Evolutionary conservation across 1,139 yeast genomes (phyloP).

Genomic region (Kodamaea sp.): DNA sequence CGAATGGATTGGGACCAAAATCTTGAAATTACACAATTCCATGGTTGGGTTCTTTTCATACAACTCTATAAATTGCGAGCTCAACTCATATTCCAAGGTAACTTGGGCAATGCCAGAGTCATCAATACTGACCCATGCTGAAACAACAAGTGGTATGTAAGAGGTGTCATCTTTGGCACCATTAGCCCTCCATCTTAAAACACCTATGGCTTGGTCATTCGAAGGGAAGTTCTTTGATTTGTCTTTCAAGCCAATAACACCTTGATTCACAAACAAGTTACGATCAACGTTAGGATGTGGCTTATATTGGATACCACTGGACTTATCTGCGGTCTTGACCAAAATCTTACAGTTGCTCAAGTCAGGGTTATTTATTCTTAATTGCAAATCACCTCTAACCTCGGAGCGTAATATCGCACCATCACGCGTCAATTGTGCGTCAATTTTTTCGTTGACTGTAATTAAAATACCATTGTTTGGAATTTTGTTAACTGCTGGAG

Average conservation of each 20-base stretch:
- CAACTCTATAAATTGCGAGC: conserved; percentile 36
- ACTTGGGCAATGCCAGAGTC: conserved; percentile 62
- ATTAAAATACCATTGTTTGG: conserved; percentile 76
- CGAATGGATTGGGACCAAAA: conserved; percentile 64
- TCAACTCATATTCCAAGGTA: conserved; percentile 82
- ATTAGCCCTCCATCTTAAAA: conserved; percentile 82
- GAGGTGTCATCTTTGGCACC: conserved; percentile 57
- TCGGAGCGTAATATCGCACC: conserved; percentile 75
- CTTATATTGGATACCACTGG: conserved; percentile 65
- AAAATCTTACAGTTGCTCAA: conserved; percentile 64
- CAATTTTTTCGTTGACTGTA: conserved; percentile 70
- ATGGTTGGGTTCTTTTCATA: conserved; percentile 27
- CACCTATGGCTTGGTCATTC: conserved; percentile 86
- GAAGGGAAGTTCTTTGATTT: conserved; percentile 79
- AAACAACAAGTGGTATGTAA: conserved; percentile 68
- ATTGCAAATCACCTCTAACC: conserved; percentile 85
- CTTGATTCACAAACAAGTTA: conserved; percentile 53
- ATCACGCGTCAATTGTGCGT: conserved; percentile 78
- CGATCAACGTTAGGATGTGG: conserved; percentile 97
- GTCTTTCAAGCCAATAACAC: conserved; percentile 72
- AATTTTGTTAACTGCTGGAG: conserved; percentile 29
- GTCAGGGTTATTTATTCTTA: conserved; percentile 74
- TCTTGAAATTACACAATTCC: conserved; percentile 51
- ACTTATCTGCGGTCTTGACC: conserved; percentile 46
- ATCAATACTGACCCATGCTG: conserved; percentile 78